phyloP scores from a whole-genome alignment of 352 stramenopile genomes.

The Aphanomyces stellatus region DNA sequence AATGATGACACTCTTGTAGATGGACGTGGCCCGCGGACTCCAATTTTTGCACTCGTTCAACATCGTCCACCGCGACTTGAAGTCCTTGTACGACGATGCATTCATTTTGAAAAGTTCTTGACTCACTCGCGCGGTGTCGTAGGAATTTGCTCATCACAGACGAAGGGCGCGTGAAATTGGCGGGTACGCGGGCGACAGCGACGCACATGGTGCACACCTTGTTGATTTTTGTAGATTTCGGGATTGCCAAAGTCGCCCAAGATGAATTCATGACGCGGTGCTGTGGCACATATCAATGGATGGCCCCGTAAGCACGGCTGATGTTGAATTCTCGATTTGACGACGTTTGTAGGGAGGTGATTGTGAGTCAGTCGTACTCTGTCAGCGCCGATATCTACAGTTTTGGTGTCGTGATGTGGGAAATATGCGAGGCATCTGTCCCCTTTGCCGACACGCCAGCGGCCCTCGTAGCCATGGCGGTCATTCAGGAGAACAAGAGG shows the following conservation, averaged over 20 bases:
- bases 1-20: constrained; percentile 22
- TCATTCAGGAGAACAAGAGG: constrained; percentile 55
- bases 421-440: constrained; percentile 56
- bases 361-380: constrained; percentile 54
- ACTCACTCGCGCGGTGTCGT: too few relatives aligned
- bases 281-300: constrained; percentile 76
- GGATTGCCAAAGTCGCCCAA: constrained; percentile 53
- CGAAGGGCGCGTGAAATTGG: constrained; percentile 64
- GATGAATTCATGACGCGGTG: constrained; percentile 59
- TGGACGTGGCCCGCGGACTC: constrained; percentile 56
- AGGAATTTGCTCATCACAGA: constrained; percentile 69
- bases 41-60: constrained; percentile 76
- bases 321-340: background rate
- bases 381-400: constrained; percentile 72
- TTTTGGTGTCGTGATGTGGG: constrained; percentile 72
- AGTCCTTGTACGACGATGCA: constrained; percentile 52
- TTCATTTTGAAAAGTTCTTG: too few relatives aligned
- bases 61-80: constrained; percentile 73
- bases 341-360: constrained; percentile 42
- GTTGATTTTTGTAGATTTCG: constrained; percentile 43
- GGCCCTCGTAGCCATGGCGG: constrained; percentile 45
- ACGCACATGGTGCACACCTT: background rate
- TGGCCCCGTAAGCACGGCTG: constrained; percentile 47
- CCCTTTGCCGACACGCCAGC: constrained; percentile 53
- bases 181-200: constrained; percentile 26